Base-by-base conservation (phyloP, 306 rosid species). In the Alnus rubra region DNA sequence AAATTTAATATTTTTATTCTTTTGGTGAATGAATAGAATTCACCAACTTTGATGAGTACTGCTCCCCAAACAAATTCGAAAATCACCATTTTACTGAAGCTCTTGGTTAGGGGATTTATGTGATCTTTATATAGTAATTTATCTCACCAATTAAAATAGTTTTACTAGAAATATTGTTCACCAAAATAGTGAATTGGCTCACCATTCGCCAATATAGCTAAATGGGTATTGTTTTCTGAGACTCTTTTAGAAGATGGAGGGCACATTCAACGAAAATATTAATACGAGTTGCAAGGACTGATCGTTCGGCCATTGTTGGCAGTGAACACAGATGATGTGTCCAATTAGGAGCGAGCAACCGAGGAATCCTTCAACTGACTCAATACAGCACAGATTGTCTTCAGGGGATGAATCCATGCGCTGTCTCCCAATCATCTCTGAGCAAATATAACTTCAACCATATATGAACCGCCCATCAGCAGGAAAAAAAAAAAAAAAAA, bases 391-490 rank as follows among this genome's bases (percentile, higher is more conserved):
- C 53, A 75, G 52, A 73, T 72, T 89, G 93, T 87, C 92, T 80
- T 73, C 75, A 77, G 94, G 92, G 91, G 93, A 88, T 88, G 92
- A 78, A 91, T 79, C 90, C 68, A 16, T 90, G 88, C 70, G 88
- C 92, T 85, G 91, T 78, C 87, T 82, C 47, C 54, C 81, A 53
- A 33, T 89, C 74, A 83, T 81, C 73, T 85, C 70, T 80, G 71
- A 76, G 33, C 69, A 67, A 50, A 56, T 74, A 44, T 72, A 54
- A 67, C 80, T 52, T 76, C 64, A 56, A 37, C 68, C 71, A 80
- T 23, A 23, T 23, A 23, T 80, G 78, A 78, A 71, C 37, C 2
- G 1, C 56, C 74, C 69, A 59, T 81, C 52, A 74, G 35, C 13
- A 58, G 69, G 73, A 56, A 62, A 58, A 60, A 62, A 47, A 83